phyloP scores from a whole-genome alignment of 805 yeast species.

The Kodamaea sagamina region DNA sequence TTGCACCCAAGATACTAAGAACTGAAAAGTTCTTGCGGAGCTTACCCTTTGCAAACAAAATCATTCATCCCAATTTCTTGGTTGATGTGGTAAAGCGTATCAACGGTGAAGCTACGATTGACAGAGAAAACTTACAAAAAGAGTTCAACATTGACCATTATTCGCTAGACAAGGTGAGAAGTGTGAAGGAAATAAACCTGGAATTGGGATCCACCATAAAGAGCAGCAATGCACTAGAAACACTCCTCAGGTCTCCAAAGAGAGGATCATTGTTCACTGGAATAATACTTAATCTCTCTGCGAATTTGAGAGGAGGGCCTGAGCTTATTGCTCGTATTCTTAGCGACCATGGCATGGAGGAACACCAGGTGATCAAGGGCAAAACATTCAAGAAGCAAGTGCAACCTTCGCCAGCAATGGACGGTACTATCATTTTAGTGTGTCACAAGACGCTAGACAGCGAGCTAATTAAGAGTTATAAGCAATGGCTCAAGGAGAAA shows the following conservation, averaged over 20 bases:
- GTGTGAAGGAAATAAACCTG: slow-evolving; percentile 32
- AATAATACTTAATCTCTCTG: slow-evolving; percentile 54
- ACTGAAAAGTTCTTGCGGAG: slow-evolving; percentile 85
- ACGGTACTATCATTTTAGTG: slow-evolving; percentile 24
- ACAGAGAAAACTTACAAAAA: slow-evolving; percentile 15
- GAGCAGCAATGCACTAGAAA: slow-evolving; percentile 22
- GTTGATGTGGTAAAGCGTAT: slow-evolving; percentile 41
- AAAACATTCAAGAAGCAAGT: slow-evolving; percentile 18
- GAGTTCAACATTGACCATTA: slow-evolving; percentile 33
- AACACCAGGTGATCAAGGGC: slow-evolving; percentile 24
- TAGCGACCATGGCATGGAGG: slow-evolving; percentile 55
- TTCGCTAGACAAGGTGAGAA: slow-evolving; percentile 34
- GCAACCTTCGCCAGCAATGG: slow-evolving; percentile 5
- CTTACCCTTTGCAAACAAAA: slow-evolving; percentile 55
- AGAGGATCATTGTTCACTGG: slow-evolving; percentile 48
- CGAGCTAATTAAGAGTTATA: slow-evolving; percentile 26
- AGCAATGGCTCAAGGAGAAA: slow-evolving; percentile 19
- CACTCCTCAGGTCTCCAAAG: slow-evolving; percentile 17
- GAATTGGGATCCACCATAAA: slow-evolving; percentile 27
- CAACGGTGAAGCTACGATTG: slow-evolving; percentile 4
- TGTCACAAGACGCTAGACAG: slow-evolving; percentile 41
- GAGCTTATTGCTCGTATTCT: slow-evolving; percentile 58
- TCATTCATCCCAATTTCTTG: slow-evolving; percentile 58
- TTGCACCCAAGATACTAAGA: slow-evolving; percentile 80
- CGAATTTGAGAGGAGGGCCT: slow-evolving; percentile 61